These are phyloP conservation scores for Primulina huaijiensis DNA, from an alignment of 257 asterid species.

Conservation along the genomic window DNA sequence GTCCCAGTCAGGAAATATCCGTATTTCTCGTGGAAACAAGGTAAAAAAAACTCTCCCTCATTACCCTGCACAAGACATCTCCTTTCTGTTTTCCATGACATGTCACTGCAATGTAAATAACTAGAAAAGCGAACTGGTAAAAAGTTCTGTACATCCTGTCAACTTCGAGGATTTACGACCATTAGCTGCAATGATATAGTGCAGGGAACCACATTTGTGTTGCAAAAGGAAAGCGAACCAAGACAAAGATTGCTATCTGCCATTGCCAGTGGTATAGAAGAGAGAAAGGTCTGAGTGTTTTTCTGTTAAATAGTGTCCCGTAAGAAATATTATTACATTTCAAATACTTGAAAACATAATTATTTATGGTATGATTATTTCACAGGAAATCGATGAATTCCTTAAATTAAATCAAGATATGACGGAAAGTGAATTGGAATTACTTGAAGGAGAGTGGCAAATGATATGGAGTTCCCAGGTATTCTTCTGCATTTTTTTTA, in stretches of 20 bases:
- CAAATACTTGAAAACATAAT: neutral
- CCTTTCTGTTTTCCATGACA: neutral
- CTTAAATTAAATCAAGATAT: constrained; percentile 36
- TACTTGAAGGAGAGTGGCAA: constrained; percentile 84
- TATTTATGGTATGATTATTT: constrained; percentile 3
- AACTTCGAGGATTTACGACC: constrained; percentile 40
- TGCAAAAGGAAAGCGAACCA: constrained; percentile 79
- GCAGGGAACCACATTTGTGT: constrained; percentile 99
- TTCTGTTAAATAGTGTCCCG: neutral
- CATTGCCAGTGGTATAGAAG: constrained; percentile 55
- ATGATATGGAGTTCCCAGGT: constrained; percentile 98
- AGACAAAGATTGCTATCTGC: constrained; percentile 70
- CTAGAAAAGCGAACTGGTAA: neutral
- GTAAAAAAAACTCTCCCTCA: constrained; percentile 35
- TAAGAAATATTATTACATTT: neutral
- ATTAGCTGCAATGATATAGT: constrained; percentile 50
- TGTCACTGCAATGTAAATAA: neutral
- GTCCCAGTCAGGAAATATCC: constrained; percentile 79
- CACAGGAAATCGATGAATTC: constrained; percentile 70
- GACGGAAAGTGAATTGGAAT: constrained; percentile 48
- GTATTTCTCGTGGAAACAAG: constrained; percentile 94
- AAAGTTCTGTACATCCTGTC: constrained; percentile 1
- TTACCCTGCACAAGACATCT: neutral
- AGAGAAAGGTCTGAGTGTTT: constrained; percentile 49
- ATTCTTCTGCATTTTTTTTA: neutral